Evolutionary conservation across 2,329 filamentous ascomycete genomes (phyloP), one percentile per base, ranked within the genome.

Genomic region (Neoscytalidium dimidiatum): DNA sequence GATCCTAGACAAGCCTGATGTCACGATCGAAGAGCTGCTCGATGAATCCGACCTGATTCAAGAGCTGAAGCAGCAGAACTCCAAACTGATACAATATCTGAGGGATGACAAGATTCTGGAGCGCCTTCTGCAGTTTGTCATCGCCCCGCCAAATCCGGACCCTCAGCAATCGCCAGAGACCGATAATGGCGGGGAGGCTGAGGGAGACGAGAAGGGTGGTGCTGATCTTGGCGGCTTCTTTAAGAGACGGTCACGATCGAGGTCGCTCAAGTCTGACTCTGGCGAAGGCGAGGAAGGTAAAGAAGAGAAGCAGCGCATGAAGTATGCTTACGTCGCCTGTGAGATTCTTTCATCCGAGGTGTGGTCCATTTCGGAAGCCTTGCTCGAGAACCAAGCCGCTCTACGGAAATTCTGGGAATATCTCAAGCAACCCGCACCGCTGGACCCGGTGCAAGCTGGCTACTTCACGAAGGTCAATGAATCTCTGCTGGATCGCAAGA

Each of bases 391-490:
- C 76, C 89, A 89, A 64, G 82, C 87, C 49, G 85, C 93, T 67
- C 81, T 99, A 70, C 88, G 88, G 72, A 87, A 90, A 69, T 98
- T 99, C 78, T 99, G 95, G 95, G 83, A 88, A 53, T 99, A 97
- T 77, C 80, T 99, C 71, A 90, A 90, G 75, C 87, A 89, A 64
- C 86, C 92, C n/a, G 86, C 92, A 11, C 92, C 94, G 2, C 85
- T 99, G 64, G 94, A 98, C 76, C 91, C 94, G 41, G 85, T 97
- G 5, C 94, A 98, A 79, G 94, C 95, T 19, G 94, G 94, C 73
- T 99, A 99, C 77, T 99, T 99, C 76, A 97, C 94, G 64, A 99
- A 98, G 76, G 94, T 99, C 74, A 98, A 98, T 78, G 95, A 99
- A 80, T 91, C 92, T n/a, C 82, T 99, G 21, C 90, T 99, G 64